Conservation (phyloP, 345 rosid species). For the Lepidium sativum region DNA sequence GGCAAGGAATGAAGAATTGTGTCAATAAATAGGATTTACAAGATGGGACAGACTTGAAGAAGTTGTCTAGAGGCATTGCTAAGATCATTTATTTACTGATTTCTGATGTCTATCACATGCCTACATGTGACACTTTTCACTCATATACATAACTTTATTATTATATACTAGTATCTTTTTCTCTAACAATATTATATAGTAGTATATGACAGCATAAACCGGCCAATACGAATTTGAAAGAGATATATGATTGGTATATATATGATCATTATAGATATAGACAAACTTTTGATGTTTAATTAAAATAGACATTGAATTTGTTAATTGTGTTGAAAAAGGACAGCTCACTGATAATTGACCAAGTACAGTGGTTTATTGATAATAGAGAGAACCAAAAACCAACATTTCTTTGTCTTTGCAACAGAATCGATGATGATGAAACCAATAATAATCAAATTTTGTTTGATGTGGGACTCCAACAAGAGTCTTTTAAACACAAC, state of each 20-base stretch:
- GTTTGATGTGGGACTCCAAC: too few species aligned
- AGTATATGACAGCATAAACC: background rate
- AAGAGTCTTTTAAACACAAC: background rate
- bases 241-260: background rate
- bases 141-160: background rate
- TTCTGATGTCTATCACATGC: slow-evolving; percentile 13
- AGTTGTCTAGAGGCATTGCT: background rate
- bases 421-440: background rate
- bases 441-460: background rate
- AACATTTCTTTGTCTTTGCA: background rate
- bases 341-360: slow-evolving; percentile 16
- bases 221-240: slow-evolving; percentile 16
- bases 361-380: slow-evolving; percentile 11
- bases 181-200: too few species aligned
- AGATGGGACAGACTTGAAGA: slow-evolving; percentile 13
- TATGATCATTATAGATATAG: background rate
- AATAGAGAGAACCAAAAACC: background rate
- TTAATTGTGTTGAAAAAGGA: slow-evolving; percentile 10
- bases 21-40: slow-evolving; percentile 9
- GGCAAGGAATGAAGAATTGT: background rate
- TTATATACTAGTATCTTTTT: too few species aligned
- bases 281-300: background rate
- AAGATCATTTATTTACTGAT: slow-evolving; percentile 5
- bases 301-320: background rate
- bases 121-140: background rate